Percentiles rank a stretch among this genome's conserved stretches.
Evolutionary conservation across 2,329 filamentous ascomycete species (phyloP).

Genomic region (Alternaria solani): DNA sequence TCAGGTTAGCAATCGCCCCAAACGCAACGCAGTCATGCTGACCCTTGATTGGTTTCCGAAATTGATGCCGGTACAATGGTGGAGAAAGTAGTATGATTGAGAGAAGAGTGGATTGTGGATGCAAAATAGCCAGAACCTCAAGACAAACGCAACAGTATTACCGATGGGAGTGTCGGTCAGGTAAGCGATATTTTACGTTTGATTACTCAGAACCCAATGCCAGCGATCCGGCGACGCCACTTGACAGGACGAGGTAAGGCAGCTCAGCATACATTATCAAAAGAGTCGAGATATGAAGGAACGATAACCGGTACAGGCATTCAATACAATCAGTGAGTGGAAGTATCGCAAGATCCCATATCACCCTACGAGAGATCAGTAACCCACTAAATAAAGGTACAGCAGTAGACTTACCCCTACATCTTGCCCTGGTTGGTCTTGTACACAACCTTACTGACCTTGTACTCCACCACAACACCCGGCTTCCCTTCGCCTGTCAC

Average conservation of each 20-base stretch:
- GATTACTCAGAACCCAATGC: background rate
- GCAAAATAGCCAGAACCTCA: background rate
- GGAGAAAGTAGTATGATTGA: background rate
- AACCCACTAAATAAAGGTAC: background rate
- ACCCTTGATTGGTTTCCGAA: background rate
- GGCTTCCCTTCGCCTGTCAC: slow-evolving; percentile 30
- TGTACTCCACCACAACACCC: slow-evolving; percentile 42
- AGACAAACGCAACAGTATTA: background rate
- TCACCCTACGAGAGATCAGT: background rate
- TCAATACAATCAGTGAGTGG: background rate
- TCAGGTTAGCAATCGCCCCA: background rate
- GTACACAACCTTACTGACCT: slow-evolving; percentile 38
- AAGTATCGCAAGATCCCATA: background rate
- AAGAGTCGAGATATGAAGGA: background rate
- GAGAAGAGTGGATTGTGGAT: background rate
- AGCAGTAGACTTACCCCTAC: background rate
- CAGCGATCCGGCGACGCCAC: background rate
- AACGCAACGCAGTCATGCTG: background rate
- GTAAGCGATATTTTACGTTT: background rate
- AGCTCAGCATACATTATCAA: background rate
- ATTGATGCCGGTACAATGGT: background rate
- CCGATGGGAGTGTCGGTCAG: background rate
- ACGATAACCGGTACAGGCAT: background rate
- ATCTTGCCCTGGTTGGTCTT: slow-evolving; percentile 3
- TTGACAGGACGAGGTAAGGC: background rate